A percentile compares a stretch with the other conserved stretches of the same genome.
Evolutionary conservation across 768 basidiomycete species (phyloP).

Genomic region (Symmetrospora coprosmae): DNA sequence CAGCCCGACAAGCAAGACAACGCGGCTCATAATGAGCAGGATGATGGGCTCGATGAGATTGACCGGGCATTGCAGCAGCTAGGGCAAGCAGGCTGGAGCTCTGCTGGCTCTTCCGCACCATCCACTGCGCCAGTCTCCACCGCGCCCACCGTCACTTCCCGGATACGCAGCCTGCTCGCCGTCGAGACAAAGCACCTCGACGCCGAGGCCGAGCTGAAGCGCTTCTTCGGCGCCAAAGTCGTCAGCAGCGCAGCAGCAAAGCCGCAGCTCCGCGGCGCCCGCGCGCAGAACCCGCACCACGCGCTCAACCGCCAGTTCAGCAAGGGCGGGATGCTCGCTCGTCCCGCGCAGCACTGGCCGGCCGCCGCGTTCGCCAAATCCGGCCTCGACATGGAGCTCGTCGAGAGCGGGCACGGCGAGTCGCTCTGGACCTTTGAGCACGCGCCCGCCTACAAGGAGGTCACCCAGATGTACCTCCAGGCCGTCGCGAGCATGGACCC

Average conservation of each 20-base stretch:
- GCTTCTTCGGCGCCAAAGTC: constrained; percentile 86
- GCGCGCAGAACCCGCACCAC: constrained; percentile 32
- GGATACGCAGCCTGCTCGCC: constrained; percentile 45
- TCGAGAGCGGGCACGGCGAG: constrained; percentile 42
- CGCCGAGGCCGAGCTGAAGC: constrained; percentile 73
- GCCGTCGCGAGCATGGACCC: constrained; percentile 30
- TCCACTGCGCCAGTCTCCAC: background rate
- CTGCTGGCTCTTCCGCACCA: background rate
- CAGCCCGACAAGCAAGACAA: no score
- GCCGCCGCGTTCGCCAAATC: constrained; percentile 35
- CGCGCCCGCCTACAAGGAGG: constrained; percentile 64
- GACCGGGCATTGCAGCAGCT: constrained; percentile 73
- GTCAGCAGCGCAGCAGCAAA: constrained; percentile 39
- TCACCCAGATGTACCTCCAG: constrained; percentile 36
- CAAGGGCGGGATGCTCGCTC: constrained; percentile 56
- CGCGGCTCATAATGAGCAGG: constrained; percentile 25
- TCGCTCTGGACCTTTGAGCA: constrained; percentile 85
- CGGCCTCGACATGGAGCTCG: constrained; percentile 20
- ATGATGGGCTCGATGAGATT: constrained; percentile 50
- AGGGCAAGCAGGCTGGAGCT: constrained; percentile 15
- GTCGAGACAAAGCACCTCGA: constrained; percentile 74
- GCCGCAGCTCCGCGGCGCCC: background rate
- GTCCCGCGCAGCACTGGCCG: constrained; percentile 63
- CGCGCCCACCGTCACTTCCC: background rate
- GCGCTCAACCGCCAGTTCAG: constrained; percentile 16